A percentile compares a stretch with the other conserved stretches of the same genome.
Conservation (phyloP, 2,329 filamentous ascomycete species). For the Hypoxylon sp. region DNA sequence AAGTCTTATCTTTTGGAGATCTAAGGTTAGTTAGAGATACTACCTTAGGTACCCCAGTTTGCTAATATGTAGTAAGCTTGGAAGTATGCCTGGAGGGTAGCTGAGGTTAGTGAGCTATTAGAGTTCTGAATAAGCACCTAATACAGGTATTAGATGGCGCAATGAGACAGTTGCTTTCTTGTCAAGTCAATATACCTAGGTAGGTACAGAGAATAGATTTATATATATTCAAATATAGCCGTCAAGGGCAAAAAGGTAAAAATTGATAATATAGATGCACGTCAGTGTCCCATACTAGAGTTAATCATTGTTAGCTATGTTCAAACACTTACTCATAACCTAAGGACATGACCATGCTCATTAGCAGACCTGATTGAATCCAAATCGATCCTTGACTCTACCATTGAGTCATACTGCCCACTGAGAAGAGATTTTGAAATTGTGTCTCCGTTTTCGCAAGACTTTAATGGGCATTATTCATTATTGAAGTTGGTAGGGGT, state of each 20-base stretch:
- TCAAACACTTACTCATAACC: not conserved
- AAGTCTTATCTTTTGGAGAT: slow-evolving; percentile 26
- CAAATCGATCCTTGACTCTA: not conserved
- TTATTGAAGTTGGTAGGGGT: not conserved
- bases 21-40: not conserved
- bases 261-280: not conserved
- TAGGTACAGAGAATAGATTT: no score
- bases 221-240: no score
- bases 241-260: no score
- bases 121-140: not conserved
- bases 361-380: not conserved
- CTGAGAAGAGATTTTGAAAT: not conserved
- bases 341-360: not conserved
- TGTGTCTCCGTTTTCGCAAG: no score
- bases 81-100: not conserved
- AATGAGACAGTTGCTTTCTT: not conserved
- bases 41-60: not conserved
- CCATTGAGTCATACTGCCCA: not conserved
- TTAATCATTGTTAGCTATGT: not conserved
- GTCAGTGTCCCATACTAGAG: not conserved
- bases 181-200: not conserved
- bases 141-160: slow-evolving; percentile 1
- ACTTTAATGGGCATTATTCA: slow-evolving; percentile 8
- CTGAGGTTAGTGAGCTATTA: not conserved
- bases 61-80: slow-evolving; percentile 26